phyloP scores from a whole-genome alignment of 306 rosid genomes.

The Rosa multiflora region DNA sequence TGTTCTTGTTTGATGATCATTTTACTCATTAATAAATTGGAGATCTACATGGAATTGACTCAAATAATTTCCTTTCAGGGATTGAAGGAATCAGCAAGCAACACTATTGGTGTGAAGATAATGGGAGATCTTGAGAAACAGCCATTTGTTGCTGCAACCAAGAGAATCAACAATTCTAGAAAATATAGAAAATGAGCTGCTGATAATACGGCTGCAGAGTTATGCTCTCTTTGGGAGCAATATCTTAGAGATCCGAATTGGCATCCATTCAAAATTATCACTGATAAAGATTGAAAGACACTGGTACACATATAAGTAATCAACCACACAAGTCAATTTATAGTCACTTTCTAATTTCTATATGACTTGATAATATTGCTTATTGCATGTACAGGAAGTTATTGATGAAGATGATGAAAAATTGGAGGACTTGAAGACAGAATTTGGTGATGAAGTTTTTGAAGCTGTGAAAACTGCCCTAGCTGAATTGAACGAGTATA shows the following conservation, averaged over 20 bases:
- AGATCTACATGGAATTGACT: no score
- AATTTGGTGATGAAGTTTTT: constrained; percentile 16
- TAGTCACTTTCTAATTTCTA: neutral
- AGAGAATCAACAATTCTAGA: constrained; percentile 19
- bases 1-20: no score
- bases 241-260: no score
- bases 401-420: constrained; percentile 16
- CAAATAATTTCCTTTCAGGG: constrained; percentile 24
- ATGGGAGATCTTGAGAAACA: constrained; percentile 50
- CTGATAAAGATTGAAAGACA: no score
- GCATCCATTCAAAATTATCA: no score
- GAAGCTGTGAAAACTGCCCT: constrained; percentile 16
- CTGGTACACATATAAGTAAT: no score
- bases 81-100: constrained; percentile 18
- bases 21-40: no score
- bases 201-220: no score
- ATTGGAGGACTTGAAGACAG: neutral
- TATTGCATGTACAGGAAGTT: constrained; percentile 13
- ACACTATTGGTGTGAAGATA: constrained; percentile 47
- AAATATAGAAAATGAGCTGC: no score
- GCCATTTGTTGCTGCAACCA: constrained; percentile 41
- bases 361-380: no score
- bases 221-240: no score
- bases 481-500: constrained; percentile 12
- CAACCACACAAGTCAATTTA: no score